Conservation (phyloP, 129 eudicot genomes). For the Dittrichia graveolens region DNA sequence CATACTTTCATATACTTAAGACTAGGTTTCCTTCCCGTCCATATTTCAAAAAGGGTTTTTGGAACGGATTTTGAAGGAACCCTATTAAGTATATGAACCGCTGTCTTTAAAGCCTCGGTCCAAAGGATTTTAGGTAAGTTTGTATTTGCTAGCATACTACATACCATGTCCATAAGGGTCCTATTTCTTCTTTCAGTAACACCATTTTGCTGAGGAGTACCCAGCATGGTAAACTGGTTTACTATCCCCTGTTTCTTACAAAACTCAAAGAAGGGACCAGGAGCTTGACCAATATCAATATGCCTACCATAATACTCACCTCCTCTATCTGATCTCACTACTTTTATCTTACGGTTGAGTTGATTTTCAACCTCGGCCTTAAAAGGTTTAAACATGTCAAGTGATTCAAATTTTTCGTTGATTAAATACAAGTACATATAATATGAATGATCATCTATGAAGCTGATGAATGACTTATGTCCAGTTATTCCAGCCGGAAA, state of each 20-base stretch:
- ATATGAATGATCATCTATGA: not conserved
- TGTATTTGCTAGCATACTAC: not conserved
- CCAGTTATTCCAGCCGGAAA: not conserved
- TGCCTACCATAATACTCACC: not conserved
- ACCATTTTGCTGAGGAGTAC: not conserved
- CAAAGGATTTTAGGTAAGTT: not conserved
- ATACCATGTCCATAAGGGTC: not conserved
- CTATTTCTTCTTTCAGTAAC: slow-evolving; percentile 1
- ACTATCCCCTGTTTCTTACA: not conserved
- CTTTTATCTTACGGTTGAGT: not conserved
- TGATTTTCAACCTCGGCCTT: not conserved
- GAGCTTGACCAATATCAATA: not conserved
- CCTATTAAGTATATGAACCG: not conserved
- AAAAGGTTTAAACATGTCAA: not conserved
- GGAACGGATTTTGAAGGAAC: not conserved
- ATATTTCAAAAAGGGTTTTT: not conserved
- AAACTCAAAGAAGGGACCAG: not conserved
- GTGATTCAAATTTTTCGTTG: not conserved
- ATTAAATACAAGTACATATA: not conserved
- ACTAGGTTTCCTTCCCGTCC: not conserved
- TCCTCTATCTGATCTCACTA: not conserved
- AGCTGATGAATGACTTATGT: not conserved
- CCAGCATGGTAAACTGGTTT: not conserved
- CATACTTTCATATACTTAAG: not conserved
- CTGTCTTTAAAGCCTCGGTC: not conserved